A percentile compares a stretch with the other conserved stretches of the same genome.
These are phyloP conservation scores for Royoungia palumana DNA, from an alignment of 768 basidiomycete genomes.

Conservation along the genomic window DNA sequence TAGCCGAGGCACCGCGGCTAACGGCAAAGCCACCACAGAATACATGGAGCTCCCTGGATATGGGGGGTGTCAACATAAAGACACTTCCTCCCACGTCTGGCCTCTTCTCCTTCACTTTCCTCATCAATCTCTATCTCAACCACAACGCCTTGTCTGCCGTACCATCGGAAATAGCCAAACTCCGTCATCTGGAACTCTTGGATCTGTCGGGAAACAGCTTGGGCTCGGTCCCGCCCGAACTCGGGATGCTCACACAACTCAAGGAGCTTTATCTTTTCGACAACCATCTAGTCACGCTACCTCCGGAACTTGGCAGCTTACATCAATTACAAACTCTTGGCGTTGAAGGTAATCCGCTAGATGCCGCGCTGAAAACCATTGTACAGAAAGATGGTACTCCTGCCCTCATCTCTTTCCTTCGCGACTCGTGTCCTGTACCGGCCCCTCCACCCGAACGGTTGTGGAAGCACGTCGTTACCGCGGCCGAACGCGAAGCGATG, in stretches of 20 bases:
- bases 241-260: slow-evolving; percentile 86
- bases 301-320: slow-evolving; percentile 82
- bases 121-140: slow-evolving; percentile 93
- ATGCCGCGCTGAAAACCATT: slow-evolving; percentile 67
- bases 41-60: slow-evolving; percentile 89
- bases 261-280: slow-evolving; percentile 96
- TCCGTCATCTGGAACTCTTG: slow-evolving; percentile 83
- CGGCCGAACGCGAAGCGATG: slow-evolving; percentile 56
- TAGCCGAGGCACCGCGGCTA: slow-evolving; percentile 63
- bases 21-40: slow-evolving; percentile 67
- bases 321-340: slow-evolving; percentile 92
- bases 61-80: slow-evolving; percentile 94
- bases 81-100: slow-evolving; percentile 76
- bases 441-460: slow-evolving; percentile 74
- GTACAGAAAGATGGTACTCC: slow-evolving; percentile 95
- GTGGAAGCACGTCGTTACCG: slow-evolving; percentile 65
- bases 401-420: slow-evolving; percentile 84
- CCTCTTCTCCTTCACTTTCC: slow-evolving; percentile 85
- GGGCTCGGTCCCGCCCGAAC: slow-evolving; percentile 70
- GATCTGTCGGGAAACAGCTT: slow-evolving; percentile 92
- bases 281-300: slow-evolving; percentile 84
- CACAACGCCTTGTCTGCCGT: slow-evolving; percentile 82
- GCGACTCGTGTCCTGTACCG: slow-evolving; percentile 87
- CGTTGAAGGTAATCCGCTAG: slow-evolving; percentile 95
- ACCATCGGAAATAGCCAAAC: slow-evolving; percentile 77